Percentiles rank a stretch among this genome's conserved stretches.
These are phyloP conservation scores for Auricularia sp. DNA, from an alignment of 768 basidiomycete species.

Conservation along the genomic window DNA sequence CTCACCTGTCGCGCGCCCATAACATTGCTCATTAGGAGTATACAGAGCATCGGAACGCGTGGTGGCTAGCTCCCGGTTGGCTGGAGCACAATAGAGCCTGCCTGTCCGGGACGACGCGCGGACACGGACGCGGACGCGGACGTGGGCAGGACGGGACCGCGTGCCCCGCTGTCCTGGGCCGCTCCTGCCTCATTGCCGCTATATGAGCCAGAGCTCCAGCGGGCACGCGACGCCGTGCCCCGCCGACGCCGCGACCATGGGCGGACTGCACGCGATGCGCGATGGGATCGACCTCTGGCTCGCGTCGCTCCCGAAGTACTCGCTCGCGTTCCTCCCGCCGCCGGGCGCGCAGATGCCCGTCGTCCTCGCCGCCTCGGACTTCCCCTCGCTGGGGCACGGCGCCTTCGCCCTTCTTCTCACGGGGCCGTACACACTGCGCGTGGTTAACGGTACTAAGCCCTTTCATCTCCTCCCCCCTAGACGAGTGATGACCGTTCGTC, in stretches of 20 bases:
- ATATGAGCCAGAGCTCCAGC: too few relatives aligned
- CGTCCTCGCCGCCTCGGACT: neutral
- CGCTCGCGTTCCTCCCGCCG: neutral
- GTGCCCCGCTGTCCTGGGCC: neutral
- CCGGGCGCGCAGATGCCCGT: neutral
- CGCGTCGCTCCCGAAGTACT: neutral
- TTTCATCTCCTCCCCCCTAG: neutral
- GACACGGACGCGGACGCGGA: neutral
- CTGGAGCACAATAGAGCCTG: neutral
- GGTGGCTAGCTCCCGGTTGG: neutral
- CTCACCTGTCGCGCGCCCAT: too few relatives aligned
- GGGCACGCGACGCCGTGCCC: neutral
- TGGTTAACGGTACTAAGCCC: neutral
- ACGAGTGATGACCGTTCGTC: neutral
- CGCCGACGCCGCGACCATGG: neutral
- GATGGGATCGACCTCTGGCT: neutral
- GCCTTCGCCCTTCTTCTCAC: neutral
- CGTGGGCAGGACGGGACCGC: neutral
- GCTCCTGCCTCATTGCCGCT: neutral
- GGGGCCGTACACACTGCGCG: neutral
- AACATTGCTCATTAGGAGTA: too few relatives aligned
- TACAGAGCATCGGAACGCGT: too few relatives aligned
- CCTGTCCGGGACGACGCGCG: neutral
- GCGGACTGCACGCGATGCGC: neutral
- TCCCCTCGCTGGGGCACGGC: neutral